phyloP scores from a whole-genome alignment of 1,284 basidiomycete species.

The Schizophyllum amplum region DNA sequence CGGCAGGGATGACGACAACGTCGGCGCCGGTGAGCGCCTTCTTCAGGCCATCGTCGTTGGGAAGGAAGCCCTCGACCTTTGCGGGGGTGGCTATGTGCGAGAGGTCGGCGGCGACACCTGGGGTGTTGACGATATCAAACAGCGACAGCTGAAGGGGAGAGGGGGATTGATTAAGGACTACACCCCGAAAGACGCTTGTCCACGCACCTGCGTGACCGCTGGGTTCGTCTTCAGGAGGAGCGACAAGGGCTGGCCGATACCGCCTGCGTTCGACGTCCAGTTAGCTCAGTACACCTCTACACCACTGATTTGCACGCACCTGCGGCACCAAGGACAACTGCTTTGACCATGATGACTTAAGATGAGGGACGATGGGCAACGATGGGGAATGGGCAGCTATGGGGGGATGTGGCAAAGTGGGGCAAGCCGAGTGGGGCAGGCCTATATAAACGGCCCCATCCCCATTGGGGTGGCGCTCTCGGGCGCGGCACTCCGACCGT shows the following conservation, averaged over 20 bases:
- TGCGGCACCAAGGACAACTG: constrained; percentile 88
- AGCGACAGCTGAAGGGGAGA: constrained; percentile 58
- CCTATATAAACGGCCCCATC: background rate
- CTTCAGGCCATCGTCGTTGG: constrained; percentile 73
- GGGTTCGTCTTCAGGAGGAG: constrained; percentile 86
- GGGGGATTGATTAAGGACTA: background rate
- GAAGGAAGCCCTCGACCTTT: constrained; percentile 71
- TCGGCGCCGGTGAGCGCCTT: constrained; percentile 82
- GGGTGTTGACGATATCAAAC: constrained; percentile 95
- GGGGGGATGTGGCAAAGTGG: constrained; percentile 7
- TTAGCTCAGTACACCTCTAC: constrained; percentile 3
- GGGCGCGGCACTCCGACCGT: background rate
- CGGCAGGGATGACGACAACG: constrained; percentile 93
- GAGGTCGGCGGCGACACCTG: constrained; percentile 93
- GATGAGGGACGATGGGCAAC: constrained; percentile 7
- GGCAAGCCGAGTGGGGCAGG: background rate
- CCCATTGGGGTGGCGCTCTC: background rate
- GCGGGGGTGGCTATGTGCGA: constrained; percentile 82
- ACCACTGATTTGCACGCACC: constrained; percentile 34
- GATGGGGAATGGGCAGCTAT: constrained; percentile 14
- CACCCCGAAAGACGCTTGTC: background rate
- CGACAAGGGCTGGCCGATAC: constrained; percentile 90
- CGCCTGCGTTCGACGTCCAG: constrained; percentile 38
- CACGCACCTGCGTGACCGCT: constrained; percentile 62
- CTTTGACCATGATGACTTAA: constrained; percentile 84